A percentile compares a stretch with the other conserved stretches of the same genome.
phyloP scores from a whole-genome alignment of 2,329 filamentous ascomycete genomes.

The Colletotrichum sp. region DNA sequence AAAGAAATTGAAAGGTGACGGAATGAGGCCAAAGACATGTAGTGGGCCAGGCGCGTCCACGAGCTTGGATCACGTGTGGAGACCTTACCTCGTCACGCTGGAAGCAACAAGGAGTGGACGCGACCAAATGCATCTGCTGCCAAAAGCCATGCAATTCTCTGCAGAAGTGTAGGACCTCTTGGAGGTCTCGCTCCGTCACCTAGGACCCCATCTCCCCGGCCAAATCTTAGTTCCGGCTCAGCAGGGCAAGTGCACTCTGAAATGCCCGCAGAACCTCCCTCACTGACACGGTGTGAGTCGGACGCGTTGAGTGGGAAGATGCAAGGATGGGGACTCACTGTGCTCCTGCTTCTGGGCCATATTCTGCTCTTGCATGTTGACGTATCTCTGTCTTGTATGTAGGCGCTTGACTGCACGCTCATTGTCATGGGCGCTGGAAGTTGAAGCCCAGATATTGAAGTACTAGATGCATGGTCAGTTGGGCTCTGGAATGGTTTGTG shows the following conservation, averaged over 20 bases:
- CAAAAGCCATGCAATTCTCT: background rate
- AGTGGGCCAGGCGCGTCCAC: background rate
- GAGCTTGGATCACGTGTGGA: constrained; percentile 20
- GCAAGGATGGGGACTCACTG: constrained; percentile 61
- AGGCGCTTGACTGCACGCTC: constrained; percentile 80
- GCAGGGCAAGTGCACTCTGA: constrained; percentile 63
- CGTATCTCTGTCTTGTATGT: constrained; percentile 78
- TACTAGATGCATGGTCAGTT: constrained; percentile 55
- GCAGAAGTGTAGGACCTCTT: background rate
- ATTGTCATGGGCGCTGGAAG: constrained; percentile 74
- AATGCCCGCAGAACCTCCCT: constrained; percentile 66
- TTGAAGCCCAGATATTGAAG: constrained; percentile 79
- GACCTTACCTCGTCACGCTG: background rate
- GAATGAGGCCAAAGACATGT: background rate
- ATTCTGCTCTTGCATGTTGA: constrained; percentile 74
- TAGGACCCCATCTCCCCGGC: background rate
- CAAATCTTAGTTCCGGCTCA: constrained; percentile 34
- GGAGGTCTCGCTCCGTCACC: background rate
- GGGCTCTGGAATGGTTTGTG: background rate
- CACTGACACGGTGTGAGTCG: constrained; percentile 38
- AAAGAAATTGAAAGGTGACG: background rate
- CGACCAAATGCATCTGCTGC: background rate
- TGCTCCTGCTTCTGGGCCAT: constrained; percentile 80
- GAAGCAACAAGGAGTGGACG: background rate
- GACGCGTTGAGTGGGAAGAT: background rate